phyloP scores from a whole-genome alignment of 1,284 basidiomycete genomes.

The Stygiomarasmius scandens region DNA sequence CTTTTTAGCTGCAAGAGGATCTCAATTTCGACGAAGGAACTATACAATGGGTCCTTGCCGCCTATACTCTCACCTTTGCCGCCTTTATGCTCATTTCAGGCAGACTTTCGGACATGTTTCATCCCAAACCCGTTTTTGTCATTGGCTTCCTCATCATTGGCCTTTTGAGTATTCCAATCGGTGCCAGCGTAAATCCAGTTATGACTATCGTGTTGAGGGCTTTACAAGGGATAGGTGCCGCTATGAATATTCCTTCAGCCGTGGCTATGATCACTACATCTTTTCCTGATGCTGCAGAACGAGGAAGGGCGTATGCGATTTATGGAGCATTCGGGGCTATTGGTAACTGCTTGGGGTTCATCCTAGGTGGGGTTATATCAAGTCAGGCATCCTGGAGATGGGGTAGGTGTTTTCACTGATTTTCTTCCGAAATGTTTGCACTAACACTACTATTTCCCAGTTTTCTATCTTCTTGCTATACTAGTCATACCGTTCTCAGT shows the following conservation, averaged over 20 bases:
- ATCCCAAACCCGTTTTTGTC: constrained; percentile 22
- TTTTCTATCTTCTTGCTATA: not conserved
- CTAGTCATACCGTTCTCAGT: constrained; percentile 18
- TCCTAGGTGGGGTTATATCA: constrained; percentile 21
- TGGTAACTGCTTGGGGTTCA: constrained; percentile 20
- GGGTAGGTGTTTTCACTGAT: constrained; percentile 11
- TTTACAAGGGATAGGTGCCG: constrained; percentile 23
- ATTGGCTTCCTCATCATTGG: constrained; percentile 21
- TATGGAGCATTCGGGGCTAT: constrained; percentile 20
- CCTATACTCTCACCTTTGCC: constrained; percentile 22
- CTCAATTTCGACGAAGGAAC: constrained; percentile 14
- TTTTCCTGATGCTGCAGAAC: constrained; percentile 15
- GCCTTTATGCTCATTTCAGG: constrained; percentile 22
- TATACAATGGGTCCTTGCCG: constrained; percentile 22
- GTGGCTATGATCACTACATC: constrained; percentile 20
- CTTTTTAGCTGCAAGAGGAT: constrained; percentile 10
- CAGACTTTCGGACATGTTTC: constrained; percentile 20
- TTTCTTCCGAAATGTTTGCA: too few relatives aligned
- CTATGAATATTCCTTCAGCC: constrained; percentile 23
- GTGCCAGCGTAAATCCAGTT: constrained; percentile 20
- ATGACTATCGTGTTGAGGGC: constrained; percentile 23
- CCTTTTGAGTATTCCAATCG: constrained; percentile 22
- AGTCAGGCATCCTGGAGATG: constrained; percentile 21
- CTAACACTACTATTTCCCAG: too few relatives aligned
- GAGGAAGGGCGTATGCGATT: constrained; percentile 20